Evolutionary conservation across 1,284 basidiomycete species (phyloP).

Genomic region (Trichosporon coremiiforme): DNA sequence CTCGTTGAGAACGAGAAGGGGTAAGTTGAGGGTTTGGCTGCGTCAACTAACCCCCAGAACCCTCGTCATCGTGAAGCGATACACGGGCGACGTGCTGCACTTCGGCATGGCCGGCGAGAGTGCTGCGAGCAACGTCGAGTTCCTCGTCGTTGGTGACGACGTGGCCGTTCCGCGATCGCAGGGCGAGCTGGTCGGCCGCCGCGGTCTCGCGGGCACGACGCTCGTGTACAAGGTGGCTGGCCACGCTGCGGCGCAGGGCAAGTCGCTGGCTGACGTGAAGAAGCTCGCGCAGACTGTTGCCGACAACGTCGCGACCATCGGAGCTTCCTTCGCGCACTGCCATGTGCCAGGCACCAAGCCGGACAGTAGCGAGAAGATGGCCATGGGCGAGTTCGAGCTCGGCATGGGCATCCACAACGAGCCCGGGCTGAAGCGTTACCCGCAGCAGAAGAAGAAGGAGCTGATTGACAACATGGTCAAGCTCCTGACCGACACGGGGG

Average conservation of each 20-base stretch:
- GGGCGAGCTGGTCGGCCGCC: constrained; percentile 55
- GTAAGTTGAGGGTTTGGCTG: constrained; percentile 55
- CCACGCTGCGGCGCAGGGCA: constrained; percentile 73
- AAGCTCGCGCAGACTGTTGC: constrained; percentile 69
- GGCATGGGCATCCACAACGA: constrained; percentile 89
- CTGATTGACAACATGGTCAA: constrained; percentile 73
- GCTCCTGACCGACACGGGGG: constrained; percentile 71
- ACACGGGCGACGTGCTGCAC: constrained; percentile 84
- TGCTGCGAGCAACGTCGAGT: constrained; percentile 69
- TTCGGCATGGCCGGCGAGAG: constrained; percentile 91
- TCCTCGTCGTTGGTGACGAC: constrained; percentile 88
- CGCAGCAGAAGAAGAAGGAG: constrained; percentile 64
- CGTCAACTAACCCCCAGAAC: constrained; percentile 59
- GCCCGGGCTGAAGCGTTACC: constrained; percentile 71
- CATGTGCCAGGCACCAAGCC: constrained; percentile 58
- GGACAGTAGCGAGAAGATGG: constrained; percentile 17
- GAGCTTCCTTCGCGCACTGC: constrained; percentile 88
- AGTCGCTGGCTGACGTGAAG: constrained; percentile 72
- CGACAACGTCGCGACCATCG: constrained; percentile 71
- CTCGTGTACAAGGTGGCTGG: constrained; percentile 91
- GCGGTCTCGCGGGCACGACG: constrained; percentile 82
- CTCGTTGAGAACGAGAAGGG: constrained; percentile 76
- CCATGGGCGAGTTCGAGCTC: constrained; percentile 71
- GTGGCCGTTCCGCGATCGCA: constrained; percentile 73
- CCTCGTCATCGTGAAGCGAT: constrained; percentile 80